Conservation (phyloP, 192 early-diverging fungal genomes). For the Lobulomyces angularis region DNA sequence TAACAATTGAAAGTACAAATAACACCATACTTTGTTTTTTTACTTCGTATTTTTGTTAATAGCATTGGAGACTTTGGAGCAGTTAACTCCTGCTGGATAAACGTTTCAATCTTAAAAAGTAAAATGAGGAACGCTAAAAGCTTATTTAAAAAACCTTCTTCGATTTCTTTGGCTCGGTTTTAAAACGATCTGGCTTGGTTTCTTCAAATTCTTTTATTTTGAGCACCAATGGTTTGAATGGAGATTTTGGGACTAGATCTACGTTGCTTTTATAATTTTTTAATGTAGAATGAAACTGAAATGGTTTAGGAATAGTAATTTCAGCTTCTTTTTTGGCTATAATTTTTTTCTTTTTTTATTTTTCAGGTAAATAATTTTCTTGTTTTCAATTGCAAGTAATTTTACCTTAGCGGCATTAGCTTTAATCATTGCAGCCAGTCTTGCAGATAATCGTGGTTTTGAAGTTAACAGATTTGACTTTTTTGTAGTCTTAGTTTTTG, state of each 20-base stretch:
- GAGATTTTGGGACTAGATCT: slow-evolving; percentile 14
- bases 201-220: slow-evolving; percentile 21
- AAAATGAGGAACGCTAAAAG: too few relatives aligned
- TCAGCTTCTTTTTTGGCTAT: slow-evolving; percentile 12
- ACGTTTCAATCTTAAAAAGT: too few relatives aligned
- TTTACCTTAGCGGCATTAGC: too few relatives aligned
- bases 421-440: too few relatives aligned
- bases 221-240: slow-evolving; percentile 30
- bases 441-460: too few relatives aligned
- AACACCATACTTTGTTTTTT: slow-evolving; percentile 19
- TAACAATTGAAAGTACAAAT: too few relatives aligned
- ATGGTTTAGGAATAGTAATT: slow-evolving; percentile 38
- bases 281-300: slow-evolving; percentile 19
- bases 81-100: too few relatives aligned
- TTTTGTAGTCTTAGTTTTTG: too few relatives aligned
- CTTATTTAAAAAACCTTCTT: too few relatives aligned
- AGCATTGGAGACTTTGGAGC: slow-evolving; percentile 28
- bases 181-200: slow-evolving; percentile 16
- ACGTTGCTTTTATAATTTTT: slow-evolving; percentile 1
- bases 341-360: slow-evolving; percentile 11
- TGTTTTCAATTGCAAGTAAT: too few relatives aligned
- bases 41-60: slow-evolving; percentile 23
- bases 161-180: slow-evolving; percentile 9
- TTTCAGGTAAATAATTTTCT: too few relatives aligned
- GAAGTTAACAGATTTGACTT: too few relatives aligned